Percentiles rank a stretch among this genome's conserved stretches.
Conservation (phyloP, 495 filamentous ascomycete species). For the Aspergillus cavernicola region DNA sequence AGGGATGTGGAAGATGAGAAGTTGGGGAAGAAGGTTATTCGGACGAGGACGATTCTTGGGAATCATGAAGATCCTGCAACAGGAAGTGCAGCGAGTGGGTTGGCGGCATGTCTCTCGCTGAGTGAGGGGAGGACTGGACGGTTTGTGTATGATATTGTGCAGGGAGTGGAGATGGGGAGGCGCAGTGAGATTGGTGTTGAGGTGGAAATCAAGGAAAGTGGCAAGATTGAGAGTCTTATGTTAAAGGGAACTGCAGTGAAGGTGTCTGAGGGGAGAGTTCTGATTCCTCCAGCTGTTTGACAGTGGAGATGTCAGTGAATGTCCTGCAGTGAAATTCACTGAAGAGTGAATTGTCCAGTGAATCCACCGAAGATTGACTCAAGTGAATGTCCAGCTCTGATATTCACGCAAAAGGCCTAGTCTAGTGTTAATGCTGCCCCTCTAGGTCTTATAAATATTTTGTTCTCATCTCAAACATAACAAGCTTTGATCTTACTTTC, state of each 20-base stretch:
- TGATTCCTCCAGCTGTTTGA: conserved; percentile 11
- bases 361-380: no score
- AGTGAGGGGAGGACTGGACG: conserved; percentile 26
- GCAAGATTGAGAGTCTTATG: conserved; percentile 46
- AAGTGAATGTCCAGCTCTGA: no score
- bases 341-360: conserved; percentile 41
- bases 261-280: conserved; percentile 52
- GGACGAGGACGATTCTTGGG: conserved; percentile 47
- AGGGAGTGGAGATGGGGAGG: conserved; percentile 78
- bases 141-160: conserved; percentile 52
- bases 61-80: conserved; percentile 63
- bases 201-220: conserved; percentile 29
- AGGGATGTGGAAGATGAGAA: conserved; percentile 20
- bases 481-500: background rate
- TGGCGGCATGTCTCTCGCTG: conserved; percentile 56
- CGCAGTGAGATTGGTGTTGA: conserved; percentile 55
- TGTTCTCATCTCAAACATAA: background rate
- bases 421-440: no score
- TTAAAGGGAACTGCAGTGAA: conserved; percentile 55
- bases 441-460: no score
- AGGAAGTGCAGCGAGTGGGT: conserved; percentile 56
- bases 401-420: no score
- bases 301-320: background rate
- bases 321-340: conserved; percentile 45
- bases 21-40: conserved; percentile 23